phyloP scores from a whole-genome alignment of 495 filamentous ascomycete species.

The Xylaria flabelliformis region DNA sequence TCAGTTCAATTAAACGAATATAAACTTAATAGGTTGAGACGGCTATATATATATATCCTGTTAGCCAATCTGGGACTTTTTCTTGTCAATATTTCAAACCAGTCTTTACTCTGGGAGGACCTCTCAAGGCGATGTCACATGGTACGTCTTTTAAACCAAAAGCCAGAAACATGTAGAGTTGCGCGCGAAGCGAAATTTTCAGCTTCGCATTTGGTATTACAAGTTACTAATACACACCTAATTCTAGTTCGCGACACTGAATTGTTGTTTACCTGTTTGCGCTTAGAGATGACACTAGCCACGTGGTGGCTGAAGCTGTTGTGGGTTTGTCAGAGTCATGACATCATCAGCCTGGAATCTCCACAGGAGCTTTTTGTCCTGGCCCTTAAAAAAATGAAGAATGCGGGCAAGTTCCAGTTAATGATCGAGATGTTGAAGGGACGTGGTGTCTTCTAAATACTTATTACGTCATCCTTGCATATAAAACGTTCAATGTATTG shows the following conservation, averaged over 20 bases:
- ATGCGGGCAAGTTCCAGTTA: neutral
- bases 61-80: neutral
- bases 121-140: neutral
- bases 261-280: neutral
- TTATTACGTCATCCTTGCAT: conserved; percentile 12
- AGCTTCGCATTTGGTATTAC: neutral
- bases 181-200: neutral
- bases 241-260: too few relatives aligned
- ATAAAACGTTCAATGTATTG: neutral
- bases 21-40: neutral
- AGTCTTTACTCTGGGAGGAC: neutral
- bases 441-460: neutral
- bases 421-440: conserved; percentile 19
- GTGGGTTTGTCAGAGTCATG: conserved; percentile 8
- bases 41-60: neutral
- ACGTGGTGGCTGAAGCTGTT: conserved; percentile 19
- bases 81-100: neutral
- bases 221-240: too few relatives aligned
- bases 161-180: neutral
- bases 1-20: neutral
- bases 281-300: too few relatives aligned
- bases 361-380: conserved; percentile 23
- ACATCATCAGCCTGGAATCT: conserved; percentile 12
- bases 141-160: neutral
- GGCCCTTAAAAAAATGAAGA: neutral